Base-by-base conservation (phyloP, 2,329 filamentous ascomycete genomes). In the Colletotrichum endophyticum region DNA sequence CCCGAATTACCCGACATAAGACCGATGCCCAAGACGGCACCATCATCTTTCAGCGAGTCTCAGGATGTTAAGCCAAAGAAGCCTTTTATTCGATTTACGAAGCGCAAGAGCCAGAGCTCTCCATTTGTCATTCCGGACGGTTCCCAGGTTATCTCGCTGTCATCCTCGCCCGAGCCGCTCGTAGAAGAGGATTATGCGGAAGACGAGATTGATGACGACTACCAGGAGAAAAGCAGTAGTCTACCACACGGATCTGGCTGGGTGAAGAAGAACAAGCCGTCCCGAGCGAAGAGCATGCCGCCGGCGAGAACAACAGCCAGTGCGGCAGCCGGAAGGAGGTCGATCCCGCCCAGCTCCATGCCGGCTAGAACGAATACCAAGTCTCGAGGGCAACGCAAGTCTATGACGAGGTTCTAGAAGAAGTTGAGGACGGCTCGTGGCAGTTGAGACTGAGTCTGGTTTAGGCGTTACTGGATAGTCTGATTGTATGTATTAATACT, bases 191-290 rank as follows among this genome's bases (percentile, higher is more conserved):
- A 84, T 67, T 85, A 86, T 63, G 84, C 84, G 3, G 85, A 86
- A 39, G 86, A 87, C 13, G 82, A 82, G n/a, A 79, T 85, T 39
- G 85, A 87, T 70, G 81, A 78, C 27, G 85, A 81, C 1, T 85
- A 85, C 49, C 77, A 81, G 34, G 80, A 79, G 25, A 71, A 44
- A 16, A 79, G 59, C 30, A 75, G 61, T 5, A 77, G 72, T 28
- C 61, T 79, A 63, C 76, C 78, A 8, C 66, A 28, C 12, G 78
- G 78, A 1, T 39, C 73, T 3, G 78, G 79, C 19, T 78, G 78
- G 79, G 78, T 78, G n/a, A 78, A 77, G 70, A 81, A 81, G 67
- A 67, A 32, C 25, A 75, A 68, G 39, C 34, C 49, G 6, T 15
- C 64, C 9, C 64, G 74, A 12, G 70, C 74, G 8, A 76, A 70